phyloP scores from a whole-genome alignment of 1,139 yeast genomes.

The Saccharomycopsis hybrid region DNA sequence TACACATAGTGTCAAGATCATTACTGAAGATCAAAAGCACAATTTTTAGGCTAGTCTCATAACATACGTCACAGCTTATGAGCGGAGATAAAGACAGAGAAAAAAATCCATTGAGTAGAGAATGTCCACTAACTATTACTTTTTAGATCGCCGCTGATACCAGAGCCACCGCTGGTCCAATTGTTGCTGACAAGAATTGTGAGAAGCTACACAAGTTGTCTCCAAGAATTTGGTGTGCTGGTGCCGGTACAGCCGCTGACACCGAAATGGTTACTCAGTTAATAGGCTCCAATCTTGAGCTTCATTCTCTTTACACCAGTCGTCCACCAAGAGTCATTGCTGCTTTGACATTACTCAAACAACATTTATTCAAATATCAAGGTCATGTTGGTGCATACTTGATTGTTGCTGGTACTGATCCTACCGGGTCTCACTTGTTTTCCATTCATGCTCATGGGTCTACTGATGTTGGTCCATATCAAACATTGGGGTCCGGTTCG shows the following conservation, averaged over 20 bases:
- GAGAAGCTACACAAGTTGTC: conserved; percentile 90
- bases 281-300: conserved; percentile 82
- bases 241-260: conserved; percentile 99
- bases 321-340: conserved; percentile 92
- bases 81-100: too few relatives aligned
- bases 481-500: conserved; percentile 94
- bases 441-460: conserved; percentile 98
- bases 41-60: too few relatives aligned
- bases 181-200: conserved; percentile 97
- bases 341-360: conserved; percentile 87
- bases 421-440: conserved; percentile 89
- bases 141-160: conserved; percentile 87
- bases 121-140: too few relatives aligned
- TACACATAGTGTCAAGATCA: too few relatives aligned
- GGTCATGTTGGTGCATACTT: conserved; percentile 96
- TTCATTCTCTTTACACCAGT: conserved; percentile 76
- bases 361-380: conserved; percentile 91
- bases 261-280: conserved; percentile 95
- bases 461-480: conserved; percentile 90
- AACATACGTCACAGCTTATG: too few relatives aligned
- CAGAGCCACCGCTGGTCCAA: conserved; percentile 92
- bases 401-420: conserved; percentile 95
- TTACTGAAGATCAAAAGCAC: too few relatives aligned
- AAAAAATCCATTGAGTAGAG: too few relatives aligned
- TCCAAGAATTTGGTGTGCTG: conserved; percentile 98